Base-by-base conservation (phyloP, 805 yeast species). In the Vanderwaltozyma tropicalis region DNA sequence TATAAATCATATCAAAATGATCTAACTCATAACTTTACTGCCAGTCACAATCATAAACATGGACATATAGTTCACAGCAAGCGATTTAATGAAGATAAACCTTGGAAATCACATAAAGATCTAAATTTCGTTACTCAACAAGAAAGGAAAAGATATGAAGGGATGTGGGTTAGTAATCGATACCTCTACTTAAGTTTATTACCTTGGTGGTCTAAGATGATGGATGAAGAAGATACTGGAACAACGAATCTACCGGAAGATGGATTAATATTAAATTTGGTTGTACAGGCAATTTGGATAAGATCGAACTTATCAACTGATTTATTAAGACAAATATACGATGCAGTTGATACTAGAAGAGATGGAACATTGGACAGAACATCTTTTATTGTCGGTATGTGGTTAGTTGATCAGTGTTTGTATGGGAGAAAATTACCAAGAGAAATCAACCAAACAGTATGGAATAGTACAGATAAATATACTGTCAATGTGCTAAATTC, bases 381-480 rank as follows among this genome's bases (percentile, higher is more conserved):
- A 21, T 88, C 87, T 46, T 89, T 89, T 50, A 62, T 88, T 21
- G 88, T 87, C 13, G 98, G 98, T 0, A 87, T 82, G 80, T 89
- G 97, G 97, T 61, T 87, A 5, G 88, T 89, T 3, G 98, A 89
- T 57, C 97, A 89, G 59, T 84, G 95, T 53, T 66, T 89, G 12
- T 89, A 88, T 54, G 98, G 98, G 0, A 68, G 94, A 30, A 89
- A 89, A 56, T 64, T 92, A 35, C 96, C 97, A 0, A 69, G 72
- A 43, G 61, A 61, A 32, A 73, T 89, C 6, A 76, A 71, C 27
- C 73, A 71, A 8, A 71, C 68, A 22, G 78, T 87, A 1, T 92
- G 96, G 96, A 70, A 72, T 31, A 81, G 92, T 55, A 80, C 82
- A 24, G 57, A 53, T 32, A 46, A 43, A 29, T 51, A 44, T 34